Base-by-base conservation (phyloP, 306 rosid species). In the Sindora glabra region DNA sequence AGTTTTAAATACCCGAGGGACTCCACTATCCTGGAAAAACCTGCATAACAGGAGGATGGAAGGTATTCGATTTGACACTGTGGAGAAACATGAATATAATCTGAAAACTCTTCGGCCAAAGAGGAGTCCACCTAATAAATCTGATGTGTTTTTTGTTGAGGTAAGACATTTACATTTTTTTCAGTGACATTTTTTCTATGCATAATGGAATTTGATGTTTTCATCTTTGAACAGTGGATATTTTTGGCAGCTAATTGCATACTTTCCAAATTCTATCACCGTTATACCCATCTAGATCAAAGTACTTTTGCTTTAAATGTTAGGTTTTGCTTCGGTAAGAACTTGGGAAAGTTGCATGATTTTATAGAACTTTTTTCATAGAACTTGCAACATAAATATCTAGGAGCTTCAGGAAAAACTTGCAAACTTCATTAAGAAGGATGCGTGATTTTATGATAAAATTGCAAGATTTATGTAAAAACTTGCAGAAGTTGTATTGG, bases 11-110 rank as follows among this genome's bases (percentile, higher is more conserved):
- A 79, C 75, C 17, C 73, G 96, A 62, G 82, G 91, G 59, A 87
- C 96, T 33, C 89, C 92, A 32, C 75, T 85, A 70, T 96, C 83
- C 72, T 91, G 97, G 97, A 88, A 59, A 55, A 75, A 75, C 61
- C 70, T 74, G 69, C 73, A 70, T 47, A 81, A 79, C 53, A 71
- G 86, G 80, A 85, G 84, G 77, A 62, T 61, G 23, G 92, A 87
- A 46, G 84, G 79, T 21, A 79, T 83, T 67, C 74, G 41, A 72
- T 64, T 61, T 72, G 85, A 81, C 17, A 9, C 60, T 3, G 69
- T 33, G 60, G 76, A 52, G 57, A 83, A 71, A 36, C 70, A 48
- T 55, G 78, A 69, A 42, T 75, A 80, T 50, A 77, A 66, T 55
- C 77, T 83, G 52, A 91, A 79, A 68, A 78, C 76, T 72, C 91